Evolutionary conservation across 768 basidiomycete species (phyloP).

Genomic region (Dendrothele bispora): DNA sequence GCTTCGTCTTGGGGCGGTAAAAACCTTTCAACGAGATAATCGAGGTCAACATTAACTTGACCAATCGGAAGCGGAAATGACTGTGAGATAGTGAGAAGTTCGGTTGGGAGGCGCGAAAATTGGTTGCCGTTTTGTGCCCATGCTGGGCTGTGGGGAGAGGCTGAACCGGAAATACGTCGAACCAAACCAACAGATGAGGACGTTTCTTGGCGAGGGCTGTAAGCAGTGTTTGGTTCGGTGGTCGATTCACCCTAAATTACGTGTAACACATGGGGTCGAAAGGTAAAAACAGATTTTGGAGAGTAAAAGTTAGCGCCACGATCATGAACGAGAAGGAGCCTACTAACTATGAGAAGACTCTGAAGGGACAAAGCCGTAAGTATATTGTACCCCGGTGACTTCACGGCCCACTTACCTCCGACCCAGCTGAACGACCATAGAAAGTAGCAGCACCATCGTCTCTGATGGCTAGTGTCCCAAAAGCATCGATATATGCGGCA

Average conservation of each 20-base stretch:
- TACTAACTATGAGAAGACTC: conserved; percentile 62
- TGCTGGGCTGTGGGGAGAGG: conserved; percentile 12
- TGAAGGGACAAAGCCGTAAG: conserved; percentile 17
- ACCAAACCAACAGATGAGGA: too few species aligned
- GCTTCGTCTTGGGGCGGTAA: conserved; percentile 64
- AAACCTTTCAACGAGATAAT: conserved; percentile 45
- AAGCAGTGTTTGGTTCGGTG: neutral
- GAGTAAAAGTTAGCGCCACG: neutral
- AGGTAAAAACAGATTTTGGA: conserved; percentile 1
- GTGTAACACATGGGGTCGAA: neutral
- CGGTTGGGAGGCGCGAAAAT: conserved; percentile 2
- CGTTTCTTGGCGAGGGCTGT: conserved; percentile 1
- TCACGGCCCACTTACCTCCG: conserved; percentile 53
- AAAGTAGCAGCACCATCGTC: conserved; percentile 73
- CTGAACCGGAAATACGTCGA: conserved; percentile 33
- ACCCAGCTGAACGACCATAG: conserved; percentile 70
- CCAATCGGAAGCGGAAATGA: conserved; percentile 52
- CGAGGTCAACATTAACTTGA: conserved; percentile 36
- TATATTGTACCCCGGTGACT: too few species aligned
- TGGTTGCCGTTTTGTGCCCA: conserved; percentile 7
- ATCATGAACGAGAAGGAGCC: conserved; percentile 20
- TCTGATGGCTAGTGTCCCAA: conserved; percentile 67
- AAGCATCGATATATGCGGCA: conserved; percentile 61
- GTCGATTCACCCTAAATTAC: conserved; percentile 1
- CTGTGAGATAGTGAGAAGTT: conserved; percentile 20